Evolutionary conservation across 1,139 yeast genomes (phyloP).

Genomic region (Suhomyces chickasaworum): DNA sequence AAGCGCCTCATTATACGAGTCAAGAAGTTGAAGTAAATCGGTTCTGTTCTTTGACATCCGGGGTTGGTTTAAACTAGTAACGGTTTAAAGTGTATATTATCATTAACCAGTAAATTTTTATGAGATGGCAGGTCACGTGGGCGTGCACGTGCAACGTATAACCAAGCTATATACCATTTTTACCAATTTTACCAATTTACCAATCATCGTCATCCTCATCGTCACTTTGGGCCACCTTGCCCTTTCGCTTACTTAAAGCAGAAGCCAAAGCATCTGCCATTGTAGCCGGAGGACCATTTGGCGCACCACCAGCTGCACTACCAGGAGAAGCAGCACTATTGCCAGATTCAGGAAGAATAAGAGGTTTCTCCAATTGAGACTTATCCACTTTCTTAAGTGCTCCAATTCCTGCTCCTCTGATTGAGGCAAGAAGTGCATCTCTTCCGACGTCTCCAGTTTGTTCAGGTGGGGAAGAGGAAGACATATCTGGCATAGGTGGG

Average conservation of each 20-base stretch:
- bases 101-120: not conserved
- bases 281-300: slow-evolving; percentile 55
- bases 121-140: slow-evolving; percentile 7
- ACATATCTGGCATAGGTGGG: slow-evolving; percentile 19
- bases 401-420: slow-evolving; percentile 74
- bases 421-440: slow-evolving; percentile 86
- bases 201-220: slow-evolving; percentile 83
- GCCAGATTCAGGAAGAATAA: slow-evolving; percentile 64
- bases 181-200: slow-evolving; percentile 32
- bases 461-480: slow-evolving; percentile 15
- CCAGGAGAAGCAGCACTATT: slow-evolving; percentile 45
- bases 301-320: slow-evolving; percentile 35
- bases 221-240: slow-evolving; percentile 79
- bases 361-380: slow-evolving; percentile 77
- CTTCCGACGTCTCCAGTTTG: slow-evolving; percentile 57
- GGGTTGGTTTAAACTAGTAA: too few relatives aligned
- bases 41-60: slow-evolving; percentile 15
- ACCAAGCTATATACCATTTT: too few relatives aligned
- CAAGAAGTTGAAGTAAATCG: slow-evolving; percentile 32
- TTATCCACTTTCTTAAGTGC: slow-evolving; percentile 77
- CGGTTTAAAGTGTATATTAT: not conserved
- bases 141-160: not conserved
- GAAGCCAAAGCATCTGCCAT: slow-evolving; percentile 88
- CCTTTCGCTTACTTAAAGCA: slow-evolving; percentile 80
- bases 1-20: slow-evolving; percentile 39